phyloP scores from a whole-genome alignment of 192 early-diverging fungal genomes.

The Kappamyces sp. region DNA sequence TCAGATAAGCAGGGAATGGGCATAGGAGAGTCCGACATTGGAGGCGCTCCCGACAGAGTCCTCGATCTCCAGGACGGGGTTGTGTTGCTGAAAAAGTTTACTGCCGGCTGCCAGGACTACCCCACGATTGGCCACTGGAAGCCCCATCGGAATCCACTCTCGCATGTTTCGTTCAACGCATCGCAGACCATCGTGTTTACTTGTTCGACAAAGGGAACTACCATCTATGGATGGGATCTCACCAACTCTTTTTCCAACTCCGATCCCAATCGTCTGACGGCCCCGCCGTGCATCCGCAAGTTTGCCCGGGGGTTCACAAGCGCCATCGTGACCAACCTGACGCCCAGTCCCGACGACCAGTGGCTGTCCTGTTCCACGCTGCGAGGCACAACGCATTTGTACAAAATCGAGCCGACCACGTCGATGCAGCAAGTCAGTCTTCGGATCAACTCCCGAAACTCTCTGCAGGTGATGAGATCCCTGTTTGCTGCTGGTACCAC shows the following conservation, averaged over 20 bases:
- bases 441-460: conserved; percentile 6
- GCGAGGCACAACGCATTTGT: conserved; percentile 10
- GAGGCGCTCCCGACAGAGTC: background rate
- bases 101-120: background rate
- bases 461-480: conserved; percentile 11
- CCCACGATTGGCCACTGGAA: background rate
- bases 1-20: background rate
- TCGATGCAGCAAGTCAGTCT: background rate
- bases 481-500: background rate
- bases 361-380: background rate
- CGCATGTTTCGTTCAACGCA: background rate
- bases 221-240: conserved; percentile 12
- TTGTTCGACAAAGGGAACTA: conserved; percentile 5
- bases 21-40: background rate
- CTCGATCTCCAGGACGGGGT: background rate
- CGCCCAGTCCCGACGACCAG: background rate
- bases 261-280: background rate
- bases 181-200: conserved; percentile 9
- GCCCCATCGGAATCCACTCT: conserved; percentile 4
- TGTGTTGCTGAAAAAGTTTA: no score
- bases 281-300: background rate
- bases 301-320: conserved; percentile 1
- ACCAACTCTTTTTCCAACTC: background rate
- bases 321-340: conserved; percentile 2
- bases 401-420: background rate